Percentiles rank a stretch among this genome's conserved stretches.
phyloP scores from a whole-genome alignment of 768 basidiomycete species.

The Chalciporus piperatus region DNA sequence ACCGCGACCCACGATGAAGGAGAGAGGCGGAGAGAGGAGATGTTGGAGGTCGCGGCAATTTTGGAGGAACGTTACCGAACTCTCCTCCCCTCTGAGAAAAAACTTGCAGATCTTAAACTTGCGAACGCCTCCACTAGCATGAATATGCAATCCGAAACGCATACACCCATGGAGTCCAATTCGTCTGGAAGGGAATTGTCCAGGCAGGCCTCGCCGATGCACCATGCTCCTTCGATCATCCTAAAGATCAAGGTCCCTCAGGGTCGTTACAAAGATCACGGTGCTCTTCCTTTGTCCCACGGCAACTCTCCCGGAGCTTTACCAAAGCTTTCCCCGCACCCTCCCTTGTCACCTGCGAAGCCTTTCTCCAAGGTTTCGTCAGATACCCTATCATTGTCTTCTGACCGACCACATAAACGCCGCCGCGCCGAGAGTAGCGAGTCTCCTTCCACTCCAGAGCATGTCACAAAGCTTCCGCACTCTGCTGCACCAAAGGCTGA shows the following conservation, averaged over 20 bases:
- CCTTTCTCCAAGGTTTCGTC: constrained; percentile 30
- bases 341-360: constrained; percentile 22
- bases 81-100: constrained; percentile 67
- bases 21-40: constrained; percentile 69
- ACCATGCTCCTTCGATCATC: constrained; percentile 26
- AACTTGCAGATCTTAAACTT: constrained; percentile 33
- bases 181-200: constrained; percentile 7
- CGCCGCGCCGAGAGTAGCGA: constrained; percentile 21
- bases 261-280: constrained; percentile 18
- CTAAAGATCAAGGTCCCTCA: constrained; percentile 36
- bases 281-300: constrained; percentile 4
- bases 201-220: constrained; percentile 14
- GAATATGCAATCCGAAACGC: constrained; percentile 15
- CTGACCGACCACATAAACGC: constrained; percentile 32
- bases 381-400: constrained; percentile 25
- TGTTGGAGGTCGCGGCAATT: constrained; percentile 64
- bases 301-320: constrained; percentile 17
- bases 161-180: constrained; percentile 14
- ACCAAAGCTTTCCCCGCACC: constrained; percentile 8
- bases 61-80: constrained; percentile 73
- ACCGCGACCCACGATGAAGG: constrained; percentile 51
- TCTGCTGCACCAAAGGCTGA: constrained; percentile 19
- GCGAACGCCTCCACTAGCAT: constrained; percentile 19
- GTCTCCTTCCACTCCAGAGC: constrained; percentile 26
- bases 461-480: constrained; percentile 8